Conservation (phyloP, 768 basidiomycete species). For the Leccinum subtestaceum region DNA sequence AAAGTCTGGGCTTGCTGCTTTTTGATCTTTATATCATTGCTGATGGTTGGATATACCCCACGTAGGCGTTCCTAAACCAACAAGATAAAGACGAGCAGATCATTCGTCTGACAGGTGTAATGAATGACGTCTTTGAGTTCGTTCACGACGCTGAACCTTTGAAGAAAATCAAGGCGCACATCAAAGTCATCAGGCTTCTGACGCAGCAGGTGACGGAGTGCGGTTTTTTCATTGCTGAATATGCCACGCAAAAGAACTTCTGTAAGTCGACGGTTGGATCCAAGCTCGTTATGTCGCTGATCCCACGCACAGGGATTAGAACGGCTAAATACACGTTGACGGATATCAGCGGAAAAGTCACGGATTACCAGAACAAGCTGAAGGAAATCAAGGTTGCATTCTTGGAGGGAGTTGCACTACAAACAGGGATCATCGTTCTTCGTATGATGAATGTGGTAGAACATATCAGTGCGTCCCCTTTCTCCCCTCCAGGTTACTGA, state of each 20-base stretch:
- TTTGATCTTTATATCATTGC: neutral
- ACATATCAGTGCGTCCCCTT: neutral
- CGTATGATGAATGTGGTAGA: neutral
- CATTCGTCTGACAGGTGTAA: neutral
- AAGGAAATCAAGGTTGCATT: neutral
- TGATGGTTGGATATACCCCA: neutral
- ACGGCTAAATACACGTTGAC: neutral
- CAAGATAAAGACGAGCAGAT: neutral
- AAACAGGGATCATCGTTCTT: neutral
- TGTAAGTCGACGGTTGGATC: neutral
- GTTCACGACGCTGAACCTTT: neutral
- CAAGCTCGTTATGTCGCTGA: neutral
- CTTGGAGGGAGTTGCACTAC: neutral
- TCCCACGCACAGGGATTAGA: neutral
- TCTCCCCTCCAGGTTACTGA: neutral
- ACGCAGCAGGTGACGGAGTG: conserved; percentile 2
- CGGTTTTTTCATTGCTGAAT: neutral
- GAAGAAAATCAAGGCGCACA: neutral
- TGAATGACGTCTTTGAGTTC: neutral
- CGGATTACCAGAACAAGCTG: neutral
- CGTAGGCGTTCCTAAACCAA: neutral
- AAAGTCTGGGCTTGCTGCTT: neutral
- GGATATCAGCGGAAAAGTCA: neutral
- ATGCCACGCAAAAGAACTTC: neutral
- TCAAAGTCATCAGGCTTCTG: neutral